Evolutionary conservation across 129 eudicot species (phyloP).

Genomic region (Helianthus tuberosus): DNA sequence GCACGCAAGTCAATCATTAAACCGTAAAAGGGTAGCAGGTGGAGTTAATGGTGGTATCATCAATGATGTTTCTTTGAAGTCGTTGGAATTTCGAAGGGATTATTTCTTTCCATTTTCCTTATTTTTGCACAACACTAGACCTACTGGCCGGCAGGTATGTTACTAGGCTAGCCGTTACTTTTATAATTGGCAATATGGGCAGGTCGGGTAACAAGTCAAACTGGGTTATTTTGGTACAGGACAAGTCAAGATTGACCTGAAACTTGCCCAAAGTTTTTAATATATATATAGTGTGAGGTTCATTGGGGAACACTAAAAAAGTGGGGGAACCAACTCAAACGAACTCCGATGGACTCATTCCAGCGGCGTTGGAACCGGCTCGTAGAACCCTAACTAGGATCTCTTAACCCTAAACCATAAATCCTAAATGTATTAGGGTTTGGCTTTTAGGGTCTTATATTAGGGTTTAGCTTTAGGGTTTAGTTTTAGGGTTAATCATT

Average conservation of each 20-base stretch:
- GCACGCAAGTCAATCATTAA: slow-evolving; percentile 46
- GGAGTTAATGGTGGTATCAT: slow-evolving; percentile 71
- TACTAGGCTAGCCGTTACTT: neutral
- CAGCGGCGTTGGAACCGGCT: too few species aligned
- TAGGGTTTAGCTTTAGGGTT: too few species aligned
- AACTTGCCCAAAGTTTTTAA: neutral
- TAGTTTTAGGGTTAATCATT: too few species aligned
- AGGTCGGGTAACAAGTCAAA: slow-evolving; percentile 1
- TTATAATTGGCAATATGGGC: neutral
- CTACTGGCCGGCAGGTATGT: slow-evolving; percentile 81
- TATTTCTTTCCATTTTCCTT: slow-evolving; percentile 72
- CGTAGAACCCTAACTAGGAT: too few species aligned
- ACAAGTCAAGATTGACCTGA: neutral
- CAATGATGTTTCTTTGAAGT: slow-evolving; percentile 68
- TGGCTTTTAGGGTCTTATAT: too few species aligned
- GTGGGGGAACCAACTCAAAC: too few species aligned
- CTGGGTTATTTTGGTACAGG: slow-evolving; percentile 11
- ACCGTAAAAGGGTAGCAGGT: slow-evolving; percentile 77
- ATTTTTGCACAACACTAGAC: slow-evolving; percentile 78
- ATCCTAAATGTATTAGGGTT: too few species aligned
- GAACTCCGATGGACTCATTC: too few species aligned
- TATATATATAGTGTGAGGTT: neutral
- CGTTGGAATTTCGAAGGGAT: slow-evolving; percentile 60
- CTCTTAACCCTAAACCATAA: too few species aligned
- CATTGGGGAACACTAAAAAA: too few species aligned